Percentiles rank a stretch among this genome's conserved stretches.
Conservation (phyloP, 2,329 filamentous ascomycete species). For the Ophiocordyceps camponoti-leonardi region DNA sequence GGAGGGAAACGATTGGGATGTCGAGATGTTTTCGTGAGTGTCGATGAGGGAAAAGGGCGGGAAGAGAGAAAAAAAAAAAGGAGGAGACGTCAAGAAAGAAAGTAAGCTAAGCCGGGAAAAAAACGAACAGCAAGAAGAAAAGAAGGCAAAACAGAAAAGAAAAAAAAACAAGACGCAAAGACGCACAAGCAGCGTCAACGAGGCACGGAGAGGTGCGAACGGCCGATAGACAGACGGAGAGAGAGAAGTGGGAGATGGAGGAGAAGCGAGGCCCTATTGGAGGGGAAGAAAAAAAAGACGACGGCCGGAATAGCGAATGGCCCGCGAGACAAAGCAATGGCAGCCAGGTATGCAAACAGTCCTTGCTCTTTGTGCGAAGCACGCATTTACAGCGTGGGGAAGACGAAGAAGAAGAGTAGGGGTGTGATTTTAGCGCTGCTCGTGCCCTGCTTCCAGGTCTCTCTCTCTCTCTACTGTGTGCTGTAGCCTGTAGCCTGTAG, state of each 20-base stretch:
- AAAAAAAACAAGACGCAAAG: too few relatives aligned
- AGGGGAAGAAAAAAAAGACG: background rate
- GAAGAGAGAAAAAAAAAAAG: too few relatives aligned
- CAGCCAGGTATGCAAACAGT: background rate
- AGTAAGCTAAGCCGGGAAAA: too few relatives aligned
- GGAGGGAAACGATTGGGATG: too few relatives aligned
- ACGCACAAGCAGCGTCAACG: background rate
- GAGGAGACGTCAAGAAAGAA: too few relatives aligned
- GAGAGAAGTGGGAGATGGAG: too few relatives aligned
- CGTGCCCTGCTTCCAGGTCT: background rate
- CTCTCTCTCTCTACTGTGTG: too few relatives aligned
- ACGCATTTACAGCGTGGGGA: background rate
- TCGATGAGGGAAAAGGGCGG: too few relatives aligned
- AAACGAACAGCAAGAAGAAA: too few relatives aligned
- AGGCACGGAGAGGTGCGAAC: background rate
- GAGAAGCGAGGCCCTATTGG: background rate
- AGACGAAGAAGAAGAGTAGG: background rate
- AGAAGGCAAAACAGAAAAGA: background rate
- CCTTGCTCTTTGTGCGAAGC: background rate
- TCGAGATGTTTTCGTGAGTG: too few relatives aligned
- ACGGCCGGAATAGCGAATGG: background rate
- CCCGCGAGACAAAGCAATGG: background rate
- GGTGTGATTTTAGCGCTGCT: background rate
- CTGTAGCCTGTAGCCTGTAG: too few relatives aligned
- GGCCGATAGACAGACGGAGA: conserved; percentile 1